Percentiles rank a stretch among this genome's conserved stretches.
These are phyloP conservation scores for Dactylellina cionopaga DNA, from an alignment of 2,329 filamentous ascomycete genomes.

Conservation along the genomic window DNA sequence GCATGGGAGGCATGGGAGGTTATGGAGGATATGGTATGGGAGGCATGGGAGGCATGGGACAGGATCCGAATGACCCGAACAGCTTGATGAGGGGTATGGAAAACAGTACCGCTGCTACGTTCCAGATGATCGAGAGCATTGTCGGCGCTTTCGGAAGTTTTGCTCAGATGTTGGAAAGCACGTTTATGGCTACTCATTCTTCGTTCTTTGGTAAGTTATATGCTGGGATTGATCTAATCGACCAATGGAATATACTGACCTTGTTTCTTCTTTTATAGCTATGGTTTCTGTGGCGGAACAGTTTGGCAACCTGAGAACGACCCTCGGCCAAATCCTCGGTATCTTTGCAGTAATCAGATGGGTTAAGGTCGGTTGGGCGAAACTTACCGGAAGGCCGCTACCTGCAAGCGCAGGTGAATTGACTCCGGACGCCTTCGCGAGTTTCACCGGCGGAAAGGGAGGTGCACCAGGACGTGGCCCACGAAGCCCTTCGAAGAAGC, in stretches of 20 bases:
- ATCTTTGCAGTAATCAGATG: conserved; percentile 97
- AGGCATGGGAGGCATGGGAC: conserved; percentile 64
- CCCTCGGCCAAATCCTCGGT: conserved; percentile 89
- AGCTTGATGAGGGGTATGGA: conserved; percentile 95
- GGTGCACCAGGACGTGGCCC: conserved; percentile 72
- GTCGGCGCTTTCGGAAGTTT: conserved; percentile 97
- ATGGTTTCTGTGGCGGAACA: conserved; percentile 99
- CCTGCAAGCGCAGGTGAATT: conserved; percentile 87
- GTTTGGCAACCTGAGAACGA: conserved; percentile 91
- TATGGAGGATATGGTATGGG: conserved; percentile 55
- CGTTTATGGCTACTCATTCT: conserved; percentile 98
- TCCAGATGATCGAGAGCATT: conserved; percentile 97
- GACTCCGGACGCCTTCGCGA: conserved; percentile 89
- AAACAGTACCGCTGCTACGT: conserved; percentile 94
- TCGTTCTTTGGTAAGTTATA: conserved; percentile 86
- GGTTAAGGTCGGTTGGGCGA: conserved; percentile 89
- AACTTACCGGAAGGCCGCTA: conserved; percentile 87
- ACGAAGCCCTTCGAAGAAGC: conserved; percentile 86
- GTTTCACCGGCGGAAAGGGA: conserved; percentile 67
- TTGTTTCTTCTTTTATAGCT: conserved; percentile 67
- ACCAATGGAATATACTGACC: conserved; percentile 39
- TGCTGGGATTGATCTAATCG: conserved; percentile 43
- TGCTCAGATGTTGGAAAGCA: conserved; percentile 98
- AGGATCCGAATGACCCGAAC: conserved; percentile 84
- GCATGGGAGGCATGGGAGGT: conserved; percentile 62